Base-by-base conservation (phyloP, 2,329 filamentous ascomycete species). In the Venturia pyrina region DNA sequence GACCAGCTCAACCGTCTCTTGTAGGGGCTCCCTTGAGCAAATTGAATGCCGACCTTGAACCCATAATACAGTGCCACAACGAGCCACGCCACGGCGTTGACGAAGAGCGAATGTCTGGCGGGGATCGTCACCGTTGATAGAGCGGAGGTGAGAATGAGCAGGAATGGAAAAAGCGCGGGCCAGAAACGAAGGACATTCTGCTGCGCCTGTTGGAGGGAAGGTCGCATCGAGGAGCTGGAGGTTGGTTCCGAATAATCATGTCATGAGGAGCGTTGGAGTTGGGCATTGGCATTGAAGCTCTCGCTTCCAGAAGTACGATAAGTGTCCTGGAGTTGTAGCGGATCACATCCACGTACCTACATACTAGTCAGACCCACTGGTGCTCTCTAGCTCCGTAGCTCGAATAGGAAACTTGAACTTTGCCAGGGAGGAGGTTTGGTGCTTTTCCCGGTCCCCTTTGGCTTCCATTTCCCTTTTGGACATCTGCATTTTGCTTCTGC, bases 1-100 rank as follows among this genome's bases (percentile, higher is more conserved):
- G 73, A 69, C 78, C 78, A 80, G 67, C 70, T 71, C 10, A 70
- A 70, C 53, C 65, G 72, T 59, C 67, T 68, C 66, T 72, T 72
- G 65, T 67, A 70, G 32, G 65, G 67, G 50, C 68, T 70, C 70
- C 70, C 70, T 67, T 63, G 66, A 53, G 70, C 68, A 69, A 73
- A 68, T 70, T 70, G 68, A 66, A 75, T 17, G 11, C 77, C 76
- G 6, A 73, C 71, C 53, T 71, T 72, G 13, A 75, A 67, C 6
- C 74, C 70, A 4, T 72, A 71, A 34, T 71, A 73, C 24, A 75
- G 67, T 70, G 77, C 79, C 68, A 79, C 70, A 34, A 73, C 64
- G 15, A 73, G 70, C 79, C 79, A 81, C 13, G 79, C 78, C 24
- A 75, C 70, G 6, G 78, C 73, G 37, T 75, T 75, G 65, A 78